phyloP scores from a whole-genome alignment of 768 basidiomycete species.

The Plicaturopsis crispa region DNA sequence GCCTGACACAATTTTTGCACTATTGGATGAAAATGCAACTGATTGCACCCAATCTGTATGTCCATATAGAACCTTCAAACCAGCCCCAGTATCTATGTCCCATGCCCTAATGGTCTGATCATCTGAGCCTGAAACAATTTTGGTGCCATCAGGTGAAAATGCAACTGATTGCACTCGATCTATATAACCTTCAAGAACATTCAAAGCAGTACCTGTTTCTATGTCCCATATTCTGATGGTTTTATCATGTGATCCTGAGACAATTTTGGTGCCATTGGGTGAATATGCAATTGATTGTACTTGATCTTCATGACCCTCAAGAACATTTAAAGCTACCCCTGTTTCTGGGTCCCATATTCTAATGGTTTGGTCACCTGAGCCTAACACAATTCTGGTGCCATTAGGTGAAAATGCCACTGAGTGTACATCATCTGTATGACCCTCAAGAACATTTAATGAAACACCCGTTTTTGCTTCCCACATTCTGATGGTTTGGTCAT shows the following conservation, averaged over 20 bases:
- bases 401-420: constrained; percentile 4
- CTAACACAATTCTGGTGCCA: constrained; percentile 14
- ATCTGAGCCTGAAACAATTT: constrained; percentile 32
- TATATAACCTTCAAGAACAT: background rate
- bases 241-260: constrained; percentile 20
- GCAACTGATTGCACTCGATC: constrained; percentile 3
- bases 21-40: constrained; percentile 6
- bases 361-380: constrained; percentile 21
- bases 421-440: background rate
- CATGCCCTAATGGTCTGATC: constrained; percentile 17
- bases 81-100: constrained; percentile 19
- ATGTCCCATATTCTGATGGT: constrained; percentile 9
- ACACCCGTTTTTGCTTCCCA: constrained; percentile 1
- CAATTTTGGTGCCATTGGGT: constrained; percentile 13
- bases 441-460: background rate
- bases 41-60: constrained; percentile 3
- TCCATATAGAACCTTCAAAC: background rate
- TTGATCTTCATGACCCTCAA: background rate
- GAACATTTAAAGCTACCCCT: background rate
- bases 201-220: background rate
- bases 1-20: constrained; percentile 1
- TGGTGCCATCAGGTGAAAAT: constrained; percentile 33
- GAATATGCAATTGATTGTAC: constrained; percentile 2
- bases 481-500: constrained; percentile 4
- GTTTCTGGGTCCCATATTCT: constrained; percentile 7